phyloP scores from a whole-genome alignment of 2,329 filamentous ascomycete species.

The Simplicillium aogashimaense region DNA sequence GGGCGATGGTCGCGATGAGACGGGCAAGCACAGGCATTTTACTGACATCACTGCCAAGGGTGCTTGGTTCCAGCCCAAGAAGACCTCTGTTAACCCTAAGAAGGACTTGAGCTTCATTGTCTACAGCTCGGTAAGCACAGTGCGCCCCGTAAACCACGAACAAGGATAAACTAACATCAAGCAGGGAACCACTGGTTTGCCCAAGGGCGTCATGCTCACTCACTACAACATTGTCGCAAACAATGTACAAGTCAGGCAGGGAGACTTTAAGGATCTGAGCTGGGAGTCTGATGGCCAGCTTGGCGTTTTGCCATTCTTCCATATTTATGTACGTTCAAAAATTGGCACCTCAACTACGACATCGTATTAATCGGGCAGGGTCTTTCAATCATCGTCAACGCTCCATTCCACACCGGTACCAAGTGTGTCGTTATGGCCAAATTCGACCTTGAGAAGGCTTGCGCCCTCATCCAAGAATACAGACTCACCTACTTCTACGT shows the following conservation, averaged over 20 bases:
- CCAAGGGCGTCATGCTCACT: slow-evolving; percentile 83
- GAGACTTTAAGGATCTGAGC: slow-evolving; percentile 45
- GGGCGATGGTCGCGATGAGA: slow-evolving; percentile 55
- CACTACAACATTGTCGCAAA: slow-evolving; percentile 80
- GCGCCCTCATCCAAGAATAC: slow-evolving; percentile 64
- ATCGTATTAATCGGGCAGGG: slow-evolving; percentile 13
- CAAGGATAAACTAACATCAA: neutral
- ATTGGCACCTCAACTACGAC: neutral
- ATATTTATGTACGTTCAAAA: slow-evolving; percentile 63
- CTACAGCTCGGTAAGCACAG: slow-evolving; percentile 53
- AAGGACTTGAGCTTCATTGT: slow-evolving; percentile 77
- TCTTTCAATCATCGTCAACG: slow-evolving; percentile 19
- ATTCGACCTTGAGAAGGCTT: slow-evolving; percentile 76
- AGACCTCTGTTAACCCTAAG: slow-evolving; percentile 52
- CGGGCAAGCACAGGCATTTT: slow-evolving; percentile 56
- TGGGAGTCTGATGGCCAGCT: slow-evolving; percentile 63
- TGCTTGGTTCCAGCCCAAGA: slow-evolving; percentile 39
- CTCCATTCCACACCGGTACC: slow-evolving; percentile 46
- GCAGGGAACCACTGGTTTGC: slow-evolving; percentile 74
- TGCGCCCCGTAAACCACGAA: neutral
- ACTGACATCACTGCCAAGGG: slow-evolving; percentile 55
- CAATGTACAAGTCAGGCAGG: slow-evolving; percentile 40
- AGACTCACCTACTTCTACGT: slow-evolving; percentile 71
- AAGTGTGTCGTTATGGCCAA: slow-evolving; percentile 61
- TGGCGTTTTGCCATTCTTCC: slow-evolving; percentile 80